Base-by-base conservation (phyloP, 2,329 filamentous ascomycete species). In the Chaetomium olivaceum region DNA sequence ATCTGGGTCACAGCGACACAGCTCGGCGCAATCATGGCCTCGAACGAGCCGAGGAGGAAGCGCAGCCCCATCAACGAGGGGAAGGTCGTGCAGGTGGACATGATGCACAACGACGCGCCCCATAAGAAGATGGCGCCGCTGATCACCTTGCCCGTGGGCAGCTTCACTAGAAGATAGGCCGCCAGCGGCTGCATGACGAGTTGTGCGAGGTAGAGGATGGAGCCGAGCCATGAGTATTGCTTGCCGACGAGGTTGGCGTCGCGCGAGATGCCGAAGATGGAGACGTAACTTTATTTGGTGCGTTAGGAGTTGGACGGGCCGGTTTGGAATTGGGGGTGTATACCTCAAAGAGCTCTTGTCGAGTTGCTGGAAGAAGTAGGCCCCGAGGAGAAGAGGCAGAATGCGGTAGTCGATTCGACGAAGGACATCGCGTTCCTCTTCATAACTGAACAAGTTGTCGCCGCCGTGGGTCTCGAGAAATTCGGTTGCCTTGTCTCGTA, bases 171-270 rank as follows among this genome's bases (percentile, higher is more conserved):
- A 4, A 84, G 70, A 63, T 80, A 80, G 0, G 85, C 84, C 4
- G 85, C 79, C 0, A 85, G 75, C 1, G 84, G 83, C 70, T 88
- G 85, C 77, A 86, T 83, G 14, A 85, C 76, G 9, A 88, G 79
- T 71, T 87, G 84, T 0, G 85, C 85, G n/a, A 87, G 76, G 70
- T 85, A 89, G 16, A 89, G 77, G 60, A 89, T 82, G 1, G 84
- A 87, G 0, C 85, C 84, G 0, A 89, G 81, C 85, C 85, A 88
- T 1, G 85, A 87, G 70, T 79, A 81, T 62, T 85, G 76, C 36
- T 78, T 73, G 21, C 79, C 81, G n/a, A 77, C 74, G 8, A 85
- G 77, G 36, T 81, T 70, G 0, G 82, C 80, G 65, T 83, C 81
- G 39, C 79, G 75, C 25, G 78, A 75, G 39, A 85, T 74, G 3